A percentile compares a stretch with the other conserved stretches of the same genome.
These are phyloP conservation scores for Litsea cubeba DNA, from an alignment of 164 flowering plant genomes.

Conservation along the genomic window DNA sequence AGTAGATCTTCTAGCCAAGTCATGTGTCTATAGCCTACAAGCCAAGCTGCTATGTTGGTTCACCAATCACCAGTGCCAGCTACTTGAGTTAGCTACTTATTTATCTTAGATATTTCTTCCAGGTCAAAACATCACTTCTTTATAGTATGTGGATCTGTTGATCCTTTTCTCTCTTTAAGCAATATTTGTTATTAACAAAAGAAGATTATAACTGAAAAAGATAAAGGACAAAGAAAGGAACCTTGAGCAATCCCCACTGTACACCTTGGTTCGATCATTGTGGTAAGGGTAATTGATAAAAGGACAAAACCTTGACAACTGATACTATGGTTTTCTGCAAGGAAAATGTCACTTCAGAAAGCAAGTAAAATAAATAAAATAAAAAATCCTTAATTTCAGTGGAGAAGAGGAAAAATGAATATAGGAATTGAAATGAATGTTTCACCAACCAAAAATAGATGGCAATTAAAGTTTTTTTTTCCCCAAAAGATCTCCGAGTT, in stretches of 20 bases:
- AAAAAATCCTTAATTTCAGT: not conserved
- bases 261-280: not conserved
- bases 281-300: not conserved
- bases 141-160: not conserved
- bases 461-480: not conserved
- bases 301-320: not conserved
- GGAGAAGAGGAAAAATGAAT: not conserved
- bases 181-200: not conserved
- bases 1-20: not conserved
- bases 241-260: not conserved
- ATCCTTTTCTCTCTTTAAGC: not conserved
- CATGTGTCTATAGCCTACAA: not conserved
- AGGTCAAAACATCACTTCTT: not conserved
- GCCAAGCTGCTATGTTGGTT: not conserved
- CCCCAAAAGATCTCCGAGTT: too few species aligned
- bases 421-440: not conserved
- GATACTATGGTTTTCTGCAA: not conserved
- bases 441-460: not conserved
- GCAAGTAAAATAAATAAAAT: not conserved
- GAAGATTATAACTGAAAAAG: not conserved
- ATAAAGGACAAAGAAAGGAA: not conserved
- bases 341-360: not conserved
- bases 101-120: not conserved
- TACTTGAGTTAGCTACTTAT: not conserved
- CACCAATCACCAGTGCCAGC: not conserved